Conservation (phyloP, 768 basidiomycete genomes). For the Piloderma croceum region DNA sequence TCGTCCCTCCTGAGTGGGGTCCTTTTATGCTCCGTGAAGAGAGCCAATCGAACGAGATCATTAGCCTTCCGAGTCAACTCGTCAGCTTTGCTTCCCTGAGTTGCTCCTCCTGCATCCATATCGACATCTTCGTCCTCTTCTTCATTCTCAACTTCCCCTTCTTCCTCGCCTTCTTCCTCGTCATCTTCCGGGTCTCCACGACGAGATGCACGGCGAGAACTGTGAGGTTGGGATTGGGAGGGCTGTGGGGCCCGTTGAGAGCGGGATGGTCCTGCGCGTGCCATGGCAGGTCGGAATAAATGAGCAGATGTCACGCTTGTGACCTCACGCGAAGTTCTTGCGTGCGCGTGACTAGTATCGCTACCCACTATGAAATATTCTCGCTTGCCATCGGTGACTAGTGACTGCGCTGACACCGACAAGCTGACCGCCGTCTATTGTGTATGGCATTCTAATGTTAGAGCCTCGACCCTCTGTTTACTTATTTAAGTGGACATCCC, state of each 20-base stretch:
- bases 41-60: conserved; percentile 71
- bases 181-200: background rate
- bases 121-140: conserved; percentile 2
- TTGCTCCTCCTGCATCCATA: conserved; percentile 1
- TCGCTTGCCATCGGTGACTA: too few relatives aligned
- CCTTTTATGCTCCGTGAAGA: conserved; percentile 75
- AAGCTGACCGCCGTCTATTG: too few relatives aligned
- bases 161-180: background rate
- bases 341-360: too few relatives aligned
- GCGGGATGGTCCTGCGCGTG: background rate
- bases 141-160: background rate
- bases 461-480: too few relatives aligned
- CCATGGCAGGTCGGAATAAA: too few relatives aligned
- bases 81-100: conserved; percentile 31
- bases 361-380: too few relatives aligned
- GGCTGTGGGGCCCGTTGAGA: background rate
- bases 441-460: too few relatives aligned
- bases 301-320: too few relatives aligned
- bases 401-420: too few relatives aligned
- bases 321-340: too few relatives aligned
- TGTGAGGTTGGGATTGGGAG: background rate
- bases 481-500: too few relatives aligned
- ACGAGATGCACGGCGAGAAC: background rate
- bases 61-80: conserved; percentile 59
- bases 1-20: conserved; percentile 71